These are phyloP conservation scores for Aureoboletus auriporus DNA, from an alignment of 768 basidiomycete species.

Conservation along the genomic window DNA sequence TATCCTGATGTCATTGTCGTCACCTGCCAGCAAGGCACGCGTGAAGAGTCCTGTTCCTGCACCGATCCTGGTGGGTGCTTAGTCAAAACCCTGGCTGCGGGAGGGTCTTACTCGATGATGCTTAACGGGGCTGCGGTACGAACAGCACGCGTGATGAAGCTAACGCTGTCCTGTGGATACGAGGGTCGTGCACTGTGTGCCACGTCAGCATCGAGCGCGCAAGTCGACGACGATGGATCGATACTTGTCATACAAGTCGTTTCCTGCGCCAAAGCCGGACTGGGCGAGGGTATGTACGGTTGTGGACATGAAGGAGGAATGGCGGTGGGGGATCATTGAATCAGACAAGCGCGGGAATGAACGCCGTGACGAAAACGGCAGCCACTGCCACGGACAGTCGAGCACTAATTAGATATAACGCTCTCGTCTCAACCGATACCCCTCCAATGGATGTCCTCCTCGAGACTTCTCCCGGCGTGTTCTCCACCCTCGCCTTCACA, in stretches of 20 bases:
- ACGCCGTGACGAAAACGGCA: no score
- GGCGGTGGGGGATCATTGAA: no score
- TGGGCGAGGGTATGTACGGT: slow-evolving; percentile 65
- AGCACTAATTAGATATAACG: background rate
- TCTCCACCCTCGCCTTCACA: slow-evolving; percentile 24
- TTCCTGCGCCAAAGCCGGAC: slow-evolving; percentile 72
- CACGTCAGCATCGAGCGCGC: background rate
- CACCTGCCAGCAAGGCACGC: slow-evolving; percentile 67
- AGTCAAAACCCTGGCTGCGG: background rate
- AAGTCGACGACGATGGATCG: no score
- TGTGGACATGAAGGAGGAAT: slow-evolving; percentile 24
- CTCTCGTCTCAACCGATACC: background rate
- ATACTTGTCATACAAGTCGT: slow-evolving; percentile 78
- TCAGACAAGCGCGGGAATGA: no score
- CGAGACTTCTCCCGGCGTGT: slow-evolving; percentile 6
- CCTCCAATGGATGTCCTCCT: slow-evolving; percentile 15
- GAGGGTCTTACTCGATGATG: slow-evolving; percentile 59
- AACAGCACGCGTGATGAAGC: slow-evolving; percentile 52
- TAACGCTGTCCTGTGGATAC: slow-evolving; percentile 64
- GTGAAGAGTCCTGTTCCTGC: slow-evolving; percentile 90
- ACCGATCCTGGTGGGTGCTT: slow-evolving; percentile 52
- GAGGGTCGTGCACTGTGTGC: slow-evolving; percentile 65
- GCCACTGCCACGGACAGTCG: no score
- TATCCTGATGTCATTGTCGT: slow-evolving; percentile 48
- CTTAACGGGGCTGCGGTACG: slow-evolving; percentile 42